Percentiles rank a stretch among this genome's conserved stretches.
Conservation (phyloP, 331 rosid species). For the Stylosanthes scabra region DNA sequence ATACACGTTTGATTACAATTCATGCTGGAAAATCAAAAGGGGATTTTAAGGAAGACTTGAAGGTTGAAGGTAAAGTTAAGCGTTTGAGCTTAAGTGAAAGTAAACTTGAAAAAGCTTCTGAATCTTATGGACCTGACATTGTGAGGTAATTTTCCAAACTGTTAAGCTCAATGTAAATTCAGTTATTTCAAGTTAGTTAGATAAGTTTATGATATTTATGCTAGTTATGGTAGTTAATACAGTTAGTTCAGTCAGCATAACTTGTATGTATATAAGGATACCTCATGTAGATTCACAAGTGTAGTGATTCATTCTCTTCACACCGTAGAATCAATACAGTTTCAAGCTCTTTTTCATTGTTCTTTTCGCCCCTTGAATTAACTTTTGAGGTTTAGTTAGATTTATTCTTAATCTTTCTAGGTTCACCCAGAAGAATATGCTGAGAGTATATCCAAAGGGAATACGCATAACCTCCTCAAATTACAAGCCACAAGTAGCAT, state of each 20-base stretch:
- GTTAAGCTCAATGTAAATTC: slow-evolving; percentile 9
- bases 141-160: slow-evolving; percentile 57
- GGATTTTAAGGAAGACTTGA: slow-evolving; percentile 52
- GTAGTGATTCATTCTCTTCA: no score
- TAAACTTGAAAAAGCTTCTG: slow-evolving; percentile 64
- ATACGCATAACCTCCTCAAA: slow-evolving; percentile 73
- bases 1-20: slow-evolving; percentile 69
- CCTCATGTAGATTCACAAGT: no score
- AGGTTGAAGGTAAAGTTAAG: slow-evolving; percentile 55
- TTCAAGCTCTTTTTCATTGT: no score
- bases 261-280: no score
- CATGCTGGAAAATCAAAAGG: slow-evolving; percentile 80
- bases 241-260: no score
- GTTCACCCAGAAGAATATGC: slow-evolving; percentile 71
- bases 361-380: no score
- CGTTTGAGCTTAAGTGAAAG: slow-evolving; percentile 81
- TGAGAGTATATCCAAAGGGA: slow-evolving; percentile 84
- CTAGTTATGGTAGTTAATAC: no score
- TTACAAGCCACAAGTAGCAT: slow-evolving; percentile 77
- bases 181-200: no score
- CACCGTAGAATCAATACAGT: no score
- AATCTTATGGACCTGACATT: slow-evolving; percentile 62
- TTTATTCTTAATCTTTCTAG: slow-evolving; percentile 39
- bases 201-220: no score
- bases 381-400: no score